phyloP scores from a whole-genome alignment of 495 filamentous ascomycete genomes.

The Neurospora discreta region DNA sequence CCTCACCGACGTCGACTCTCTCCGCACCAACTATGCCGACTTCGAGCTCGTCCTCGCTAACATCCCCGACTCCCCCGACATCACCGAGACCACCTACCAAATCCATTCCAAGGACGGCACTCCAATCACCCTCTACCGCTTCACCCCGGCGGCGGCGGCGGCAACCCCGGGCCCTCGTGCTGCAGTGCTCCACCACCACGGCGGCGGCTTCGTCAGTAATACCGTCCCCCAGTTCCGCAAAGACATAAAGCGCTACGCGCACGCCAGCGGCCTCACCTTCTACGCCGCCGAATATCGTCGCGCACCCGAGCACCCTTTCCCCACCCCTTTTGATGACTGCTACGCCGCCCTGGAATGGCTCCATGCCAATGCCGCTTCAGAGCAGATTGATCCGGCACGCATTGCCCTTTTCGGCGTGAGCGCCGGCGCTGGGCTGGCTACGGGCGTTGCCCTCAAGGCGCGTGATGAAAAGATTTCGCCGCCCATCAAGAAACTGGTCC shows the following conservation, averaged over 20 bases:
- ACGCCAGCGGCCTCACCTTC: slow-evolving; percentile 13
- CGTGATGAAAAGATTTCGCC: slow-evolving; percentile 20
- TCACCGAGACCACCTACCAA: slow-evolving; percentile 11
- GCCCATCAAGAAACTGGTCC: slow-evolving; percentile 19
- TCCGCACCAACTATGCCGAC: background rate
- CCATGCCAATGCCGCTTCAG: slow-evolving; percentile 11
- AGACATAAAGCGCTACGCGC: slow-evolving; percentile 12
- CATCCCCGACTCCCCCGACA: slow-evolving; percentile 2
- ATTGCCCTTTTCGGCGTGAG: slow-evolving; percentile 27
- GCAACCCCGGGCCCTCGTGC: background rate
- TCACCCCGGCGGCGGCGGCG: slow-evolving; percentile 5
- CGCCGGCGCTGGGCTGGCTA: slow-evolving; percentile 31
- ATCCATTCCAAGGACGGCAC: slow-evolving; percentile 13
- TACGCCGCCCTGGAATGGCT: slow-evolving; percentile 24
- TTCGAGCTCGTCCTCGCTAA: background rate
- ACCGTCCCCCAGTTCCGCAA: slow-evolving; percentile 10
- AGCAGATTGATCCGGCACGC: slow-evolving; percentile 25
- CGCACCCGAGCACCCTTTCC: slow-evolving; percentile 29
- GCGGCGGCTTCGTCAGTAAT: slow-evolving; percentile 28
- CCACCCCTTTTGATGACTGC: slow-evolving; percentile 23
- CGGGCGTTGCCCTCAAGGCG: slow-evolving; percentile 21
- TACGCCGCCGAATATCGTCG: slow-evolving; percentile 31
- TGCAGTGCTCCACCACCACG: slow-evolving; percentile 27
- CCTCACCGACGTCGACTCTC: slow-evolving; percentile 1
- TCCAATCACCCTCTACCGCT: slow-evolving; percentile 11